These are phyloP conservation scores for Phlegmacium glaucopus DNA, from an alignment of 768 basidiomycete species.

Conservation along the genomic window DNA sequence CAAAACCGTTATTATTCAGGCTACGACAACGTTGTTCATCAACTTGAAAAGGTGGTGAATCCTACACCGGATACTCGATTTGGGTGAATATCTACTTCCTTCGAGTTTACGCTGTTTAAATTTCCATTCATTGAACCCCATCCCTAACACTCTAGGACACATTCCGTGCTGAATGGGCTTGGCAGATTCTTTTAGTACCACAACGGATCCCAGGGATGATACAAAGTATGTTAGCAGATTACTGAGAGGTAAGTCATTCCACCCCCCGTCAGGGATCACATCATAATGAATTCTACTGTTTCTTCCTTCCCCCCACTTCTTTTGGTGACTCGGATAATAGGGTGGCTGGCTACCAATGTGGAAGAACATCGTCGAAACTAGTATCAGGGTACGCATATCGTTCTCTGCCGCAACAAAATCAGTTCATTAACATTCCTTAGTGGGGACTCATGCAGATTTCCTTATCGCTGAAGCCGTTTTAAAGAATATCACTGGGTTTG, in stretches of 20 bases:
- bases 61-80: constrained; percentile 79
- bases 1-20: constrained; percentile 70
- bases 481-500: constrained; percentile 64
- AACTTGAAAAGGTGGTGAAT: constrained; percentile 42
- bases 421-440: too few species aligned
- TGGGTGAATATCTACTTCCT: constrained; percentile 46
- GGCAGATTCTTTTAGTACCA: constrained; percentile 73
- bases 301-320: background rate
- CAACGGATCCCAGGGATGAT: constrained; percentile 75
- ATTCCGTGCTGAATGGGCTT: constrained; percentile 76
- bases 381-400: constrained; percentile 67
- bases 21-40: constrained; percentile 63
- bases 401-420: too few species aligned
- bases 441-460: constrained; percentile 84
- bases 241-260: constrained; percentile 46
- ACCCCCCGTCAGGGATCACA: too few species aligned
- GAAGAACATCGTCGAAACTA: constrained; percentile 87
- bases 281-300: too few species aligned
- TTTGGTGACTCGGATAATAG: constrained; percentile 22
- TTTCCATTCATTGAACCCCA: background rate
- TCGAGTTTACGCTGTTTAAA: background rate
- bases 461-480: constrained; percentile 68
- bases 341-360: constrained; percentile 89
- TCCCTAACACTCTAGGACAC: constrained; percentile 55
- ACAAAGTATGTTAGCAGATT: constrained; percentile 78